These are phyloP conservation scores for Dispira parvispora DNA, from an alignment of 192 early-diverging fungal genomes.

Conservation along the genomic window DNA sequence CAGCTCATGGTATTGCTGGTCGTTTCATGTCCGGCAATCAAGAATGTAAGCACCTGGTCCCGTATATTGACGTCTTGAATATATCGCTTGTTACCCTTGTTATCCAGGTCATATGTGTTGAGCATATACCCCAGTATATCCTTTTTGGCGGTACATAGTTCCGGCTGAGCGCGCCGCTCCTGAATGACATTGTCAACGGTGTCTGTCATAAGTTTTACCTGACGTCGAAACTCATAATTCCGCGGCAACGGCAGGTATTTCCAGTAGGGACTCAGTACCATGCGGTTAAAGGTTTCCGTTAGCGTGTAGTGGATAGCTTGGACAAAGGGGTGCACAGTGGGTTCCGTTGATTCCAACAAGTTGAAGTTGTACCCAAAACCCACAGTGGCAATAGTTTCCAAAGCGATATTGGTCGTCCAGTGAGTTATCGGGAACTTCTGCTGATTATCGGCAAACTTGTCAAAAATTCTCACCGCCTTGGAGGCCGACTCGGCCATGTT, in stretches of 20 bases:
- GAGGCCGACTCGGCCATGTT: conserved; percentile 28
- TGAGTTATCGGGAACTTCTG: conserved; percentile 20
- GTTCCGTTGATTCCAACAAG: conserved; percentile 17
- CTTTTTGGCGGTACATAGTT: conserved; percentile 14
- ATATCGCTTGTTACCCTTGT: conserved; percentile 13
- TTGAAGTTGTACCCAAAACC: conserved; percentile 40
- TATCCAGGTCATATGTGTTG: conserved; percentile 23
- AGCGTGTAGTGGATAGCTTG: conserved; percentile 23
- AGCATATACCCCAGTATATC: conserved; percentile 41
- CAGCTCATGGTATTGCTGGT: conserved; percentile 34
- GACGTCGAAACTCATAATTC: conserved; percentile 22
- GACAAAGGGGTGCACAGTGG: conserved; percentile 21
- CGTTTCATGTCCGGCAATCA: conserved; percentile 43
- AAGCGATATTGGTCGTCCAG: conserved; percentile 36
- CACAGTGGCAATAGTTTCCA: conserved; percentile 34
- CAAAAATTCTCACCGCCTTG: conserved; percentile 17
- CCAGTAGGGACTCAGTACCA: conserved; percentile 18
- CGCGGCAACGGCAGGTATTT: conserved; percentile 24
- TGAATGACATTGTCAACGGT: conserved; percentile 33
- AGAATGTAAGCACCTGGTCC: conserved; percentile 43
- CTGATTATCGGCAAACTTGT: conserved; percentile 16
- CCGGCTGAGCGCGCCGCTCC: conserved; percentile 22
- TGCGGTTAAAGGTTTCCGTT: conserved; percentile 16
- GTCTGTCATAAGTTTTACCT: conserved; percentile 23
- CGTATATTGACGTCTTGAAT: conserved; percentile 30